These are phyloP conservation scores for Spiraea crenata DNA, from an alignment of 331 rosid species.

Conservation along the genomic window DNA sequence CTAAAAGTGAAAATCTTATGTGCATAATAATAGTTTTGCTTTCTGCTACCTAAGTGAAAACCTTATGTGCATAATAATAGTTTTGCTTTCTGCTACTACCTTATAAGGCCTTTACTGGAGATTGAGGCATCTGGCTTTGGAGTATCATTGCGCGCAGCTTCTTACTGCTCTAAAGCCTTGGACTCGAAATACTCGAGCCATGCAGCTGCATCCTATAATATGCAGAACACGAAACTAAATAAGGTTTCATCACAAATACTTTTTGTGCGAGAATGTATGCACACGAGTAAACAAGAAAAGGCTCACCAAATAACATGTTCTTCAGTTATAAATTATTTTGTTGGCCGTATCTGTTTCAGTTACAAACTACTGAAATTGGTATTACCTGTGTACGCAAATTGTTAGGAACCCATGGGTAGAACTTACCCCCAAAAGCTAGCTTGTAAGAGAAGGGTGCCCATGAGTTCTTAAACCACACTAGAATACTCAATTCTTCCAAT, in stretches of 20 bases:
- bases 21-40: constrained; percentile 6
- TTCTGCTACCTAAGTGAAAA: constrained; percentile 3
- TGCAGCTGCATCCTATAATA: constrained; percentile 90
- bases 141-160: constrained; percentile 96
- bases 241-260: neutral
- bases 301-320: neutral
- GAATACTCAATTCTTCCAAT: no score
- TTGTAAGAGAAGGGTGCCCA: no score
- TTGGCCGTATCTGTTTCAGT: neutral
- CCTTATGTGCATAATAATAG: no score
- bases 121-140: constrained; percentile 99
- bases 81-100: constrained; percentile 43
- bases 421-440: no score
- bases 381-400: constrained; percentile 91
- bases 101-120: constrained; percentile 96
- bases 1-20: neutral
- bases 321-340: no score
- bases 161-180: constrained; percentile 97
- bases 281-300: constrained; percentile 12
- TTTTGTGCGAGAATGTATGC: neutral
- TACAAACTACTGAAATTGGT: constrained; percentile 18
- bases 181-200: constrained; percentile 99
- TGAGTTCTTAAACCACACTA: no score
- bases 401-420: no score
- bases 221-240: neutral